A percentile compares a stretch with the other conserved stretches of the same genome.
Conservation (phyloP, 129 eudicot species). For the Ambrosia artemisiifolia region DNA sequence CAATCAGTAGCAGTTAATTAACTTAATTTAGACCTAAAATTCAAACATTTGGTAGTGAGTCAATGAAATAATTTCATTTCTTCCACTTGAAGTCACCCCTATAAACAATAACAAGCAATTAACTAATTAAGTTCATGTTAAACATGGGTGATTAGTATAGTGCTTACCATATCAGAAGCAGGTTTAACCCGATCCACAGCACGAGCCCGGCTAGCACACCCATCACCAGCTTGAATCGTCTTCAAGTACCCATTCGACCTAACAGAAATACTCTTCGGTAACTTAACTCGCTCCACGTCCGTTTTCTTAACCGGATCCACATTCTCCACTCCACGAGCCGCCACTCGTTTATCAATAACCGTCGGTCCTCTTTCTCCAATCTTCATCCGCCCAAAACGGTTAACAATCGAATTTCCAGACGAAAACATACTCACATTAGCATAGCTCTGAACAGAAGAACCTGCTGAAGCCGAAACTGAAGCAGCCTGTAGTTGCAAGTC, state of each 20-base stretch:
- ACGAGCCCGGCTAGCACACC: constrained; percentile 27
- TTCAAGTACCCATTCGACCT: constrained; percentile 78
- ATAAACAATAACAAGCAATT: neutral
- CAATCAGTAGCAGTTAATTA: neutral
- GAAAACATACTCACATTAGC: constrained; percentile 19
- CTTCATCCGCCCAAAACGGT: constrained; percentile 37
- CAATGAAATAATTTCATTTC: constrained; percentile 5
- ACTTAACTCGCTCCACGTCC: constrained; percentile 48
- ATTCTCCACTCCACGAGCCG: constrained; percentile 42
- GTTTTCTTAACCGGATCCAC: constrained; percentile 39
- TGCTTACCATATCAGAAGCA: constrained; percentile 45
- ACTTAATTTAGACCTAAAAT: neutral
- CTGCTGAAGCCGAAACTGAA: neutral
- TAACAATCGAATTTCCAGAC: constrained; percentile 21
- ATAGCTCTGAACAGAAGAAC: constrained; percentile 20
- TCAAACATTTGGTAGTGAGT: neutral
- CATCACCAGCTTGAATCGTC: constrained; percentile 39
- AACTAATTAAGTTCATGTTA: neutral
- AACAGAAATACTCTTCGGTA: constrained; percentile 89
- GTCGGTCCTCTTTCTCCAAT: constrained; percentile 33
- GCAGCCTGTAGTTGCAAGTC: constrained; percentile 39
- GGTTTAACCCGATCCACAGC: constrained; percentile 42
- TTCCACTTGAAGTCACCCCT: constrained; percentile 18
- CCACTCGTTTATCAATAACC: constrained; percentile 30
- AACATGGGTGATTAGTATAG: neutral